These are phyloP conservation scores for Diaporthe ilicicola DNA, from an alignment of 2,329 filamentous ascomycete species.

Conservation along the genomic window DNA sequence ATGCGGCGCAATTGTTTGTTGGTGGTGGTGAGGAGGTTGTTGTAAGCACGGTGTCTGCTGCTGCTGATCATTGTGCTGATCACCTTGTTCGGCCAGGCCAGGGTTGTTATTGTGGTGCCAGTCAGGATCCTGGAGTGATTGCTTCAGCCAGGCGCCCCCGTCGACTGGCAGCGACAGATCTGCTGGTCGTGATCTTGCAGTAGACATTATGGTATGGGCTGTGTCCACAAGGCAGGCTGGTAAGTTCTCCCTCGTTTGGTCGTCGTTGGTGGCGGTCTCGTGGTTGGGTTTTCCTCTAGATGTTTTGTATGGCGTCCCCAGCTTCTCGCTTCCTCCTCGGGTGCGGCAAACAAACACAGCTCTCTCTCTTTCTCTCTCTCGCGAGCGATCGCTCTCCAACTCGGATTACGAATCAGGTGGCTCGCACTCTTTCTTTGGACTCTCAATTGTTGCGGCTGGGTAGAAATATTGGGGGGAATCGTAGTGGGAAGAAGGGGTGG, in stretches of 20 bases:
- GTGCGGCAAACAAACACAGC: conserved; percentile 6
- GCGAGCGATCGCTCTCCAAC: neutral
- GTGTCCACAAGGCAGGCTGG: neutral
- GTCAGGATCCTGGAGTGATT: neutral
- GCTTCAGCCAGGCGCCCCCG: conserved; percentile 22
- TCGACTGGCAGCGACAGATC: conserved; percentile 19
- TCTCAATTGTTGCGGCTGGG: neutral
- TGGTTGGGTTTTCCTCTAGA: neutral
- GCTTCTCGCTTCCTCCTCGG: neutral
- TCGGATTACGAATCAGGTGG: neutral
- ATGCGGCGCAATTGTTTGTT: neutral
- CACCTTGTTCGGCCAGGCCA: neutral
- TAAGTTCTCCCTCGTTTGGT: neutral
- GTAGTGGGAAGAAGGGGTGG: neutral
- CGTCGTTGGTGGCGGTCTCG: neutral
- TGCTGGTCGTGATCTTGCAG: conserved; percentile 19
- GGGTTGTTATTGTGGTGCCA: neutral
- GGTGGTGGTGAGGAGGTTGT: neutral
- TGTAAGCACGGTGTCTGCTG: neutral
- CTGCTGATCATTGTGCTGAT: conserved; percentile 2
- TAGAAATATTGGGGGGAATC: neutral
- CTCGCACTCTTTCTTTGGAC: no score
- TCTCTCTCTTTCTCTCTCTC: neutral
- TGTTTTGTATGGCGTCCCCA: neutral
- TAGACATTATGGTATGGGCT: conserved; percentile 19